phyloP scores from a whole-genome alignment of 2,329 filamentous ascomycete species.

The Zymoseptoria pseudotritici region DNA sequence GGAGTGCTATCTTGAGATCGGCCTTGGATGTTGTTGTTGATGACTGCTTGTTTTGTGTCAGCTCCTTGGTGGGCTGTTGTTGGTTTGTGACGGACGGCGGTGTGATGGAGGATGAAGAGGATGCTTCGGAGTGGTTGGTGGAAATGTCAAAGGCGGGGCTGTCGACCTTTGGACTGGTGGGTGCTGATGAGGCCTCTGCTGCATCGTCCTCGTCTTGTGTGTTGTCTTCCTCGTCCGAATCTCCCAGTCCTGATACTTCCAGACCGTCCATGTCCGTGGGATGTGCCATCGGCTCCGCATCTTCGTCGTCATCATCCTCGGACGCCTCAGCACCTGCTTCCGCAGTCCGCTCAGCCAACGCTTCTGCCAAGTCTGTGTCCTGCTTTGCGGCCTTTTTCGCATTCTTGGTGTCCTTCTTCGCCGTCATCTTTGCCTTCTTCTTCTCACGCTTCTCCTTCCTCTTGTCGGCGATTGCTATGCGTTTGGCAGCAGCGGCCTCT shows the following conservation, averaged over 20 bases:
- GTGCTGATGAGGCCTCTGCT: constrained; percentile 28
- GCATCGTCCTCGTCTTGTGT: constrained; percentile 25
- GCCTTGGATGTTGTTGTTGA: constrained; percentile 11
- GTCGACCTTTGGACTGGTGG: constrained; percentile 30
- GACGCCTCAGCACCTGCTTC: constrained; percentile 19
- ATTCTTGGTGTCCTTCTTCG: constrained; percentile 34
- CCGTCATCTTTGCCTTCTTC: constrained; percentile 39
- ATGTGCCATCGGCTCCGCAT: constrained; percentile 17
- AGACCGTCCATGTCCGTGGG: constrained; percentile 24
- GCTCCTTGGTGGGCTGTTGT: constrained; percentile 7
- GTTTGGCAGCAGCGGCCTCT: constrained; percentile 22
- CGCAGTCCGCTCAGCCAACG: constrained; percentile 22
- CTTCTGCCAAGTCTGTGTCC: constrained; percentile 17
- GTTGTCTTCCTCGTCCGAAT: constrained; percentile 15
- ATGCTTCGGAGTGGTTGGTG: constrained; percentile 35
- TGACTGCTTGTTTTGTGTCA: constrained; percentile 9
- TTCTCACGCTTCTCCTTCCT: constrained; percentile 36
- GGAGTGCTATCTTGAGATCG: constrained; percentile 16
- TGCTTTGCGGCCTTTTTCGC: constrained; percentile 31
- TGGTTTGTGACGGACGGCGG: constrained; percentile 26
- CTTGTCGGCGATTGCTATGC: constrained; percentile 37
- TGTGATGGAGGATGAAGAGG: constrained; percentile 41
- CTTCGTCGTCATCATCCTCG: constrained; percentile 19
- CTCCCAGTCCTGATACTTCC: constrained; percentile 27
- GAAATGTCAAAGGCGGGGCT: constrained; percentile 36